Percentiles rank a stretch among this genome's conserved stretches.
These are phyloP conservation scores for Mallotus japonicus DNA, from an alignment of 441 rosid genomes.

Conservation along the genomic window DNA sequence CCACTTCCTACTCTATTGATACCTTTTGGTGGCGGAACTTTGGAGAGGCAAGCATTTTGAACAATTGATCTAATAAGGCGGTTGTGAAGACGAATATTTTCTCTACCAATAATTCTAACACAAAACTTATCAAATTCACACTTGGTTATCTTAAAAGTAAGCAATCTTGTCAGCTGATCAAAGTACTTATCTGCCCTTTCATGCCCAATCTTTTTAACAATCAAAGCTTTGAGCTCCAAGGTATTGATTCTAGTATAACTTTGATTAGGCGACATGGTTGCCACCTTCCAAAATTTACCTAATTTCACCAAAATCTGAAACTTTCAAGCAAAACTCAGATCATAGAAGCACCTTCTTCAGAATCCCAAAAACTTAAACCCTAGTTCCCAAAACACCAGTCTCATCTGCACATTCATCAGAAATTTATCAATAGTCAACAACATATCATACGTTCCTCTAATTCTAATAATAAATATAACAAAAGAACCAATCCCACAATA, in stretches of 20 bases:
- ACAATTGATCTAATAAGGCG: slow-evolving; percentile 59
- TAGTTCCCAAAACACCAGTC: slow-evolving; percentile 27
- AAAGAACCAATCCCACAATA: slow-evolving; percentile 11
- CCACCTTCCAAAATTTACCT: slow-evolving; percentile 17
- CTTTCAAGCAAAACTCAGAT: slow-evolving; percentile 23
- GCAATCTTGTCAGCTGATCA: slow-evolving; percentile 59
- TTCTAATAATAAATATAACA: neutral
- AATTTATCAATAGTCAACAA: slow-evolving; percentile 25
- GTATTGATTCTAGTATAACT: slow-evolving; percentile 43
- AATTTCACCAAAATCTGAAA: slow-evolving; percentile 22
- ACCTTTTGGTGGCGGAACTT: slow-evolving; percentile 45
- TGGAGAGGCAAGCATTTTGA: slow-evolving; percentile 58
- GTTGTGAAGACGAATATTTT: slow-evolving; percentile 68
- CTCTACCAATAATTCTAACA: slow-evolving; percentile 56
- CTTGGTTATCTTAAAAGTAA: slow-evolving; percentile 56
- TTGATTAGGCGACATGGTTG: slow-evolving; percentile 42
- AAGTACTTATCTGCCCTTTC: slow-evolving; percentile 70
- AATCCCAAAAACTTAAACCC: slow-evolving; percentile 35
- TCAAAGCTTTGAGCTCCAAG: slow-evolving; percentile 49
- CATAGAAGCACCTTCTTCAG: slow-evolving; percentile 14
- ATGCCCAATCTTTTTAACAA: slow-evolving; percentile 60
- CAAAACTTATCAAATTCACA: slow-evolving; percentile 65
- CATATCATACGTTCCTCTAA: neutral
- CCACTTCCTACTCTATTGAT: slow-evolving; percentile 33
- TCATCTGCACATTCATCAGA: slow-evolving; percentile 32